phyloP scores from a whole-genome alignment of 2,329 filamentous ascomycete species.

The Penicillium sp. region DNA sequence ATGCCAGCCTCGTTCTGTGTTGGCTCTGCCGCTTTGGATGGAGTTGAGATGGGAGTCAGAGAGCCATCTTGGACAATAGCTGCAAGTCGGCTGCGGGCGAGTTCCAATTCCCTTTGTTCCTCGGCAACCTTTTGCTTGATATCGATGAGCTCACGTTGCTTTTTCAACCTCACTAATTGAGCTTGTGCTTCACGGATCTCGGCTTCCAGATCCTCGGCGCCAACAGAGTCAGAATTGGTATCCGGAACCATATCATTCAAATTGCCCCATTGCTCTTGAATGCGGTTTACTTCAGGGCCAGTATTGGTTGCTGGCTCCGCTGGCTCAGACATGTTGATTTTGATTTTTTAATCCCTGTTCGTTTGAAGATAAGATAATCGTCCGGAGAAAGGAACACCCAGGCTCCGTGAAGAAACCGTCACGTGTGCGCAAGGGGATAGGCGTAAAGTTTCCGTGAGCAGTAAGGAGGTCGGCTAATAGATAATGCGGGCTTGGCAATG shows the following conservation, averaged over 20 bases:
- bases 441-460: too few species aligned
- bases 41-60: neutral
- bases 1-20: neutral
- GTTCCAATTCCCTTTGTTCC: slow-evolving; percentile 2
- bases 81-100: slow-evolving; percentile 3
- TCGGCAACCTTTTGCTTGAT: slow-evolving; percentile 11
- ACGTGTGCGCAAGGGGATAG: too few species aligned
- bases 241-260: slow-evolving; percentile 6
- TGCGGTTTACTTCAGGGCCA: neutral
- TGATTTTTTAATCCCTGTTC: neutral
- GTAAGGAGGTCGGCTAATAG: too few species aligned
- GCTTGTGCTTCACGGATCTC: slow-evolving; percentile 9
- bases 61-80: neutral
- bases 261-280: slow-evolving; percentile 4
- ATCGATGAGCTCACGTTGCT: slow-evolving; percentile 11
- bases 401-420: slow-evolving; percentile 1
- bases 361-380: slow-evolving; percentile 1
- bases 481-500: too few species aligned
- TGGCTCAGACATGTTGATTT: slow-evolving; percentile 1
- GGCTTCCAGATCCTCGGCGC: slow-evolving; percentile 6
- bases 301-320: neutral
- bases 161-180: slow-evolving; percentile 7
- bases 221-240: neutral
- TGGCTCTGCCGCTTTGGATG: neutral
- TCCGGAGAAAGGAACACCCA: slow-evolving; percentile 1